Evolutionary conservation across 2,329 filamentous ascomycete species (phyloP).

Genomic region (Penicillium polonicum): DNA sequence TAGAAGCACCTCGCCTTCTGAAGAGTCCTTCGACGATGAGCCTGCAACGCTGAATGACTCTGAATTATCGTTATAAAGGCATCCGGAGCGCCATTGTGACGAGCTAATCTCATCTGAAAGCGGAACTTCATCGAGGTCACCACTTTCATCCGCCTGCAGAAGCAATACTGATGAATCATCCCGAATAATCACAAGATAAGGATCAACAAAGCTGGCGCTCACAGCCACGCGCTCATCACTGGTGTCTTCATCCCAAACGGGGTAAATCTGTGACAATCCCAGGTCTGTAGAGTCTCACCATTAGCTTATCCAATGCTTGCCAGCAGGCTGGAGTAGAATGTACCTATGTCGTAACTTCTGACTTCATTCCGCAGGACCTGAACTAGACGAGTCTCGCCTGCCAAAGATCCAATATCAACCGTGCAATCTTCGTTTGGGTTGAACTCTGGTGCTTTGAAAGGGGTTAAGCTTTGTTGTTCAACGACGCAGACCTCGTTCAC

Average conservation of each 20-base stretch:
- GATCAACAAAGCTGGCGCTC: slow-evolving; percentile 80
- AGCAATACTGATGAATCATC: slow-evolving; percentile 81
- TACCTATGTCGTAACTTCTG: slow-evolving; percentile 84
- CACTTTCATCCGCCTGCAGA: slow-evolving; percentile 73
- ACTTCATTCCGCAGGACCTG: slow-evolving; percentile 86
- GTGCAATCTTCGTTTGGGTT: slow-evolving; percentile 86
- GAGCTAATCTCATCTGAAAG: slow-evolving; percentile 58
- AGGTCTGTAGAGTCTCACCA: slow-evolving; percentile 59
- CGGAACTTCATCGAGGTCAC: slow-evolving; percentile 81
- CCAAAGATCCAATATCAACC: slow-evolving; percentile 79
- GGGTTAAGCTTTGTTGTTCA: slow-evolving; percentile 70
- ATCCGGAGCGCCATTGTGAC: slow-evolving; percentile 78
- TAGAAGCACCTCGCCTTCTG: slow-evolving; percentile 60
- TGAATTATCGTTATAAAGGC: slow-evolving; percentile 70
- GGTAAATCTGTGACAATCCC: slow-evolving; percentile 83
- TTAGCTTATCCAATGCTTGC: slow-evolving; percentile 1
- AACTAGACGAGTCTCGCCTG: slow-evolving; percentile 75
- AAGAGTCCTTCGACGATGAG: slow-evolving; percentile 16
- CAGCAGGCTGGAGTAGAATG: slow-evolving; percentile 37
- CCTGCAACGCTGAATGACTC: slow-evolving; percentile 53
- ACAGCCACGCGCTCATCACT: slow-evolving; percentile 72
- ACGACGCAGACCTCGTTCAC: slow-evolving; percentile 76
- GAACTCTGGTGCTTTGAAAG: slow-evolving; percentile 81
- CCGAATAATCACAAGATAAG: slow-evolving; percentile 77
- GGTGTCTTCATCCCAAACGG: slow-evolving; percentile 87